Percentiles rank a stretch among this genome's conserved stretches.
Conservation (phyloP, 441 rosid genomes). For the Capsella rubella region DNA sequence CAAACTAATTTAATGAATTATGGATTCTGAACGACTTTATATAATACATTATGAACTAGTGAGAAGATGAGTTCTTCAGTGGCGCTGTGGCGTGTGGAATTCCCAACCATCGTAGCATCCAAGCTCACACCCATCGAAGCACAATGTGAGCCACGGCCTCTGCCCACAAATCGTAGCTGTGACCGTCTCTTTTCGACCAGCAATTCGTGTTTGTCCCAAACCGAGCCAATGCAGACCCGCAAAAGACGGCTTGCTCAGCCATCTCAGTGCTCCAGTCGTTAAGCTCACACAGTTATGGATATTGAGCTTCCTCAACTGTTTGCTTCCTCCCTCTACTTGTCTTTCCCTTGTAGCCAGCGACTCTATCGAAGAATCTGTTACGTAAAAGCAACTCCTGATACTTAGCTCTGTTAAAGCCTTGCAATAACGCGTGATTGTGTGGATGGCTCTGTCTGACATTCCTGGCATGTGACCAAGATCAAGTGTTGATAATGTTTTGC, state of each 20-base stretch:
- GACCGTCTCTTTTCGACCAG: constrained; percentile 41
- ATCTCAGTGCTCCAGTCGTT: constrained; percentile 48
- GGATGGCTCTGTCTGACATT: constrained; percentile 58
- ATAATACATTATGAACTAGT: constrained; percentile 28
- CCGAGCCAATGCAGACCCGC: constrained; percentile 70
- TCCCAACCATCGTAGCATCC: constrained; percentile 77
- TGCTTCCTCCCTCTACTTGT: constrained; percentile 43
- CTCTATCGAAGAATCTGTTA: constrained; percentile 61
- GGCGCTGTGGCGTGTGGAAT: constrained; percentile 50
- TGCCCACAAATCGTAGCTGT: constrained; percentile 38
- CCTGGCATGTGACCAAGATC: constrained; percentile 73
- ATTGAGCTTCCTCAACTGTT: constrained; percentile 60
- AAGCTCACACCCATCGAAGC: constrained; percentile 71
- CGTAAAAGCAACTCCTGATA: constrained; percentile 57
- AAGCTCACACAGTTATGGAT: constrained; percentile 60
- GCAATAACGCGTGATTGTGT: constrained; percentile 48
- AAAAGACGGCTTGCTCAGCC: constrained; percentile 57
- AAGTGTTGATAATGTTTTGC: constrained; percentile 54
- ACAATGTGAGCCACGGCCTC: constrained; percentile 69
- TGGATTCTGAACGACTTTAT: constrained; percentile 12
- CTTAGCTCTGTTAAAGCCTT: constrained; percentile 61
- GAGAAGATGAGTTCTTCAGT: constrained; percentile 15
- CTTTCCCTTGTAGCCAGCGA: constrained; percentile 53
- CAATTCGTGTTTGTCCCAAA: constrained; percentile 53
- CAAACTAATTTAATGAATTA: constrained; percentile 6